phyloP scores from a whole-genome alignment of 306 rosid genomes.

The Medicago ruthenica region DNA sequence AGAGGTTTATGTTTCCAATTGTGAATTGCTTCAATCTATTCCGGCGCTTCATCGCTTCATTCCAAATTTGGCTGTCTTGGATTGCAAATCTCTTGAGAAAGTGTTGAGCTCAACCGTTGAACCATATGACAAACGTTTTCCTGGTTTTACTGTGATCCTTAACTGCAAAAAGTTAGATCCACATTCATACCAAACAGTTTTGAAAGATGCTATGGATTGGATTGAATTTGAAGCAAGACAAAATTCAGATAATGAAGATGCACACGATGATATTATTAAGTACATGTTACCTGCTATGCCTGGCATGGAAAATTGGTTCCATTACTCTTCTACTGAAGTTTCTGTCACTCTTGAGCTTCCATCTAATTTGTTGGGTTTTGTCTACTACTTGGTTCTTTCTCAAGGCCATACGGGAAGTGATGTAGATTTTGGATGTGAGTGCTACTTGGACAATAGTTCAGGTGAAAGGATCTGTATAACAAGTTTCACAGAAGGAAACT shows the following conservation, averaged over 20 bases:
- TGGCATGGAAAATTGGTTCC: background rate
- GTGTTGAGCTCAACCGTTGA: background rate
- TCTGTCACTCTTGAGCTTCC: background rate
- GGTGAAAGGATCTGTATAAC: no score
- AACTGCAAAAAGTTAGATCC: background rate
- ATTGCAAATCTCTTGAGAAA: background rate
- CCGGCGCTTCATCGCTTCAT: conserved; percentile 24
- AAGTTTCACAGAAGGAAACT: no score
- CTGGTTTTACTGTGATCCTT: background rate
- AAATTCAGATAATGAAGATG: background rate
- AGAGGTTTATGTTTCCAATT: background rate
- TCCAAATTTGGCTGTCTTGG: background rate
- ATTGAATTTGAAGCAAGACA: background rate
- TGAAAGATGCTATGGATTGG: background rate
- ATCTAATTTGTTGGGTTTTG: background rate
- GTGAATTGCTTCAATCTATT: background rate
- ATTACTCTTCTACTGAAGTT: background rate
- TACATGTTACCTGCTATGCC: conserved; percentile 5
- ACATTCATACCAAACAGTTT: background rate
- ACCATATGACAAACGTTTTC: background rate
- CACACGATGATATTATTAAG: background rate
- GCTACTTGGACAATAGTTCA: no score
- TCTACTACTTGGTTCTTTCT: conserved; percentile 24
- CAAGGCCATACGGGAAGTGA: background rate
- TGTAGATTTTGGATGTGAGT: no score